Evolutionary conservation across 202 grass and related monocot species (phyloP), one percentile per base, ranked within the genome.

Genomic region (Bolboschoenoplectus hybrid): DNA sequence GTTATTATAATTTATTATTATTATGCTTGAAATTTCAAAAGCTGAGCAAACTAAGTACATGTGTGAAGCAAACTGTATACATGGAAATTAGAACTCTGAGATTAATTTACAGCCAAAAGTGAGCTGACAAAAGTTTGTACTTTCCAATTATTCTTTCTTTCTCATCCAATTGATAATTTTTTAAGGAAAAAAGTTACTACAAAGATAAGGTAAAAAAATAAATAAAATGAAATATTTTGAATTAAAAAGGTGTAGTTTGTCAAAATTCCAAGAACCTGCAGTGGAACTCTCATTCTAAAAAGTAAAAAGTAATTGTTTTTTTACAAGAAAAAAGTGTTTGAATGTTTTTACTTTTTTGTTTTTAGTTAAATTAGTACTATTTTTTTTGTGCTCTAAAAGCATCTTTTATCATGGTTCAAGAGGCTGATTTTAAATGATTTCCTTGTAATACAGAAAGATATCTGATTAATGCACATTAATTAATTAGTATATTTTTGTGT

Each of bases 51-150:
- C 40, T 14, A 45, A 51, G 11, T 41, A 68, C 71, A 75, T 75
- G 17, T 34, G 7, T 47, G 16, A 73, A 73, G 40, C 2, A 17
- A 71, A 71, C 40, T 72, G 7, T 69, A 26, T 10, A 26, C 47
- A 36, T 75, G 36, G 26, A 53, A 51, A 35, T 53, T 53, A 53
- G 20, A 35, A 53, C 7, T 51, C 46, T 75, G 20, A 53, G 46
- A 76, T 55, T 53, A 53, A 36, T 76, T 53, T 55, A 55, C 4
- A 35, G 72, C 47, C 72, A 75, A 53, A 7, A 46, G 47, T 53
- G 46, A 32, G 72, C 72, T 75, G 72, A 75, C 72, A 75, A 49
- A 74, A 75, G 20, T 75, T 75, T 50, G 72, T 53, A 75, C 45
- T 53, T 52, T 7, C 20, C 4, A 75, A 53, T 74, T 74, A 26